Evolutionary conservation across 805 yeast genomes (phyloP), one percentile per base, ranked within the genome.

Genomic region (Pichia thaimueangensis): DNA sequence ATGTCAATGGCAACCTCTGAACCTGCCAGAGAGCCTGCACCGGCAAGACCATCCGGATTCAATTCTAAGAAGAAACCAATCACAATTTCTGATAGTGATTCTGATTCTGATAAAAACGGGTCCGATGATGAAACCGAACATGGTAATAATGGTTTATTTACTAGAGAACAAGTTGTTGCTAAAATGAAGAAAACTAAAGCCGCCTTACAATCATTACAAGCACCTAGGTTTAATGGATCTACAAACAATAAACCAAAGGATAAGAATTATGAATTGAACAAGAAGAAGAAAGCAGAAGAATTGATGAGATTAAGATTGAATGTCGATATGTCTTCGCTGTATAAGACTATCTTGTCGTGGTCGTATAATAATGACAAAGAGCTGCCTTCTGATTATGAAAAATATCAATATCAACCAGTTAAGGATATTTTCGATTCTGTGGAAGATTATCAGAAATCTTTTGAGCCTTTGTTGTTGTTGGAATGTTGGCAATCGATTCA

Each of bases 401-500:
- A 53, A 11, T 45, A 56, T 0, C 60, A 60, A 2, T 76, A 74
- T 52, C 53, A 56, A 1, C 59, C 66, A 0, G 81, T 86, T 6
- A 73, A 74, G 23, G 78, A 78, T 49, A 54, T 62, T 2, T 93
- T 86, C 55, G 44, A 54, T 0, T 65, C 74, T 39, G 78, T 79
- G 5, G 67, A 64, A n/a, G 87, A 83, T 3, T 93, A 94, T 55
- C 74, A 74, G 37, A 66, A 68, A 28, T 70, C 75, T 1, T 82
- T 86, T 60, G 85, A 81, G 50, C 98, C 98, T 0, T 68, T 93
- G 33, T 65, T 93, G 34, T 64, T 89, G 57, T 63, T 91, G 31
- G 99, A 93, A 63, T 85, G 95, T 49, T 94, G 97, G 97, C 95
- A 89, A 55, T 83, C 86, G 0, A 74, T 93, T 22, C 82, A 79